These are phyloP conservation scores for Ogataea haglerorum DNA, from an alignment of 805 yeast genomes.

Conservation along the genomic window DNA sequence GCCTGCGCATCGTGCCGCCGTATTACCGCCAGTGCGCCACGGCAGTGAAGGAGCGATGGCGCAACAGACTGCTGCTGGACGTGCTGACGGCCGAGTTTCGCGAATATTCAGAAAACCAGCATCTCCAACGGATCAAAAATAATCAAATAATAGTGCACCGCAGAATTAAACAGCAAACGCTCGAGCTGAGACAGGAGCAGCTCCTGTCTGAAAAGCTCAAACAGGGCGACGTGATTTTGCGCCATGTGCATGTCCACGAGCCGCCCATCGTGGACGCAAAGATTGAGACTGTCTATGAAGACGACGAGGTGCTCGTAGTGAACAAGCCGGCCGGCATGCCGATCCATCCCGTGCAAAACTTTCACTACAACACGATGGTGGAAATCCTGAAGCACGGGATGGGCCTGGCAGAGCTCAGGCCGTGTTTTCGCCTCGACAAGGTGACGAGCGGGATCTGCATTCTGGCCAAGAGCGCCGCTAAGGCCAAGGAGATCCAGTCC, in stretches of 20 bases:
- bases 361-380: constrained; percentile 41
- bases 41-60: constrained; percentile 46
- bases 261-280: constrained; percentile 19
- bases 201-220: constrained; percentile 18
- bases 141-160: constrained; percentile 20
- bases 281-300: constrained; percentile 21
- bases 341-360: constrained; percentile 51
- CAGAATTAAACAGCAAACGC: constrained; percentile 19
- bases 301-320: constrained; percentile 37
- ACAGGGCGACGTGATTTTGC: constrained; percentile 29
- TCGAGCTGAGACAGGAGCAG: constrained; percentile 31
- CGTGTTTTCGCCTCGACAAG: constrained; percentile 53
- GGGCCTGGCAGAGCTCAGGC: constrained; percentile 19
- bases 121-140: constrained; percentile 19
- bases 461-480: constrained; percentile 37
- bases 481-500: constrained; percentile 33
- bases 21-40: constrained; percentile 36
- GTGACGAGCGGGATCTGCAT: constrained; percentile 52
- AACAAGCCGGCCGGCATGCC: constrained; percentile 54
- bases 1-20: constrained; percentile 40
- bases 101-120: constrained; percentile 25
- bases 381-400: constrained; percentile 41
- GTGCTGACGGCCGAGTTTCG: constrained; percentile 40
- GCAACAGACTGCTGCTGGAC: constrained; percentile 35
- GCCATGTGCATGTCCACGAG: constrained; percentile 32